Conservation (phyloP, 83 land plant genomes). For the Picea engelmannii region DNA sequence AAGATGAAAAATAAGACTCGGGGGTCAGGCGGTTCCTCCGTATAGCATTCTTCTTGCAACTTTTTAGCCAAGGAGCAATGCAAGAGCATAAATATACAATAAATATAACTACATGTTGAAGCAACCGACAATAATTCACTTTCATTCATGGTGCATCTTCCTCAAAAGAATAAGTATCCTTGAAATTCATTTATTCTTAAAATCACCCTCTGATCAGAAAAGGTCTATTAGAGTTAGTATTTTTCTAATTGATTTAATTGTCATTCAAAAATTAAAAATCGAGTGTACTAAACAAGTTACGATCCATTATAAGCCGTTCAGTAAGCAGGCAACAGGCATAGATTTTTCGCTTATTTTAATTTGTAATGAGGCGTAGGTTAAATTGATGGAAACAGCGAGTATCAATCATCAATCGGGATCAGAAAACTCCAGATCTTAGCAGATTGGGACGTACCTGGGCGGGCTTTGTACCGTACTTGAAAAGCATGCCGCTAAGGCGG, state of each 20-base stretch:
- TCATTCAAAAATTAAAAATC: not conserved
- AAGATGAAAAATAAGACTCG: no score
- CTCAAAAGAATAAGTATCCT: no score
- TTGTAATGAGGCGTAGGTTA: not conserved
- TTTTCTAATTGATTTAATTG: not conserved
- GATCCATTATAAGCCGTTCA: not conserved
- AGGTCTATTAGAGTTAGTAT: no score
- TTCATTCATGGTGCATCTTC: no score
- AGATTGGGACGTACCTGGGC: conserved; percentile 38
- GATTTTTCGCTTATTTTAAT: not conserved
- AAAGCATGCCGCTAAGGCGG: conserved; percentile 52
- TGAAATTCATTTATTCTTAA: no score
- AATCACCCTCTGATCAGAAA: no score
- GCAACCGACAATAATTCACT: no score
- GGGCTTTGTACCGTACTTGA: conserved; percentile 74
- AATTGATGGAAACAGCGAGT: not conserved
- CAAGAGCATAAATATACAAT: no score
- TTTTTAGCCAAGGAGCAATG: no score
- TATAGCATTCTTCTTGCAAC: no score
- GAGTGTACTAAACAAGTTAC: not conserved
- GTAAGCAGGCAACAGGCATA: not conserved
- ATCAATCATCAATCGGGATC: not conserved
- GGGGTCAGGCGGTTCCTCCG: no score
- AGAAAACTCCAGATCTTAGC: not conserved
- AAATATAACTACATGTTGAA: no score